A percentile compares a stretch with the other conserved stretches of the same genome.
Conservation (phyloP, 495 filamentous ascomycete species). For the Penicillium paxilli region DNA sequence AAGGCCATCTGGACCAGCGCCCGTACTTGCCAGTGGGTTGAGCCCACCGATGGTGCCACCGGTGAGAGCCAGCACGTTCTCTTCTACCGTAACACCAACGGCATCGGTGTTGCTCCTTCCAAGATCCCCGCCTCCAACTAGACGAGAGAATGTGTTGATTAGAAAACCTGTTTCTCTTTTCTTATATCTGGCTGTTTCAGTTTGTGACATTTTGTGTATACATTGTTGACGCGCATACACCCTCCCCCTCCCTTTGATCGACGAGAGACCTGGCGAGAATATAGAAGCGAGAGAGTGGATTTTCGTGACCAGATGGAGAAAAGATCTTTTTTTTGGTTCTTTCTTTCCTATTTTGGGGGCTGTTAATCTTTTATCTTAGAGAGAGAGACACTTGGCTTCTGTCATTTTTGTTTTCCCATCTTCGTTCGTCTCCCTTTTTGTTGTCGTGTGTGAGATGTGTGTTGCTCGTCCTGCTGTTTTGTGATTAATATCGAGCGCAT, state of each 20-base stretch:
- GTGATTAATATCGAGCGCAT: not conserved
- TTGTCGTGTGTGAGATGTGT: too few relatives aligned
- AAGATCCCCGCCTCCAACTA: conserved; percentile 46
- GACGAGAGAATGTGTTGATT: conserved; percentile 18
- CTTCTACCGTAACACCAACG: conserved; percentile 69
- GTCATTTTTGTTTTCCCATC: too few relatives aligned
- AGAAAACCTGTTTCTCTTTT: conserved; percentile 11
- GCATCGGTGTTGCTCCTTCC: conserved; percentile 62
- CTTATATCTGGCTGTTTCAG: not conserved
- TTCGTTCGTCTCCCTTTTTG: too few relatives aligned
- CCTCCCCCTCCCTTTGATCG: not conserved
- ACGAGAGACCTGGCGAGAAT: not conserved
- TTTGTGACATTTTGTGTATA: conserved; percentile 5
- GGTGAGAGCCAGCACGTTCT: conserved; percentile 54
- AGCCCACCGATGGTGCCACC: conserved; percentile 63
- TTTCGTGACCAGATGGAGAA: not conserved
- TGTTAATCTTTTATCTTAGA: not conserved
- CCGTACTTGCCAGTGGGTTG: conserved; percentile 56
- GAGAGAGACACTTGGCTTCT: too few relatives aligned
- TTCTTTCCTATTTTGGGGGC: not conserved
- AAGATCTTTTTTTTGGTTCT: not conserved
- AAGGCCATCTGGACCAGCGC: conserved; percentile 54
- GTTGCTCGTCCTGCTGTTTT: not conserved
- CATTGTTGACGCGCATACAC: conserved; percentile 1
- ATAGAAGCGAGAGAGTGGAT: conserved; percentile 1